Conservation (phyloP, 805 yeast species). For the Pichia exigua region DNA sequence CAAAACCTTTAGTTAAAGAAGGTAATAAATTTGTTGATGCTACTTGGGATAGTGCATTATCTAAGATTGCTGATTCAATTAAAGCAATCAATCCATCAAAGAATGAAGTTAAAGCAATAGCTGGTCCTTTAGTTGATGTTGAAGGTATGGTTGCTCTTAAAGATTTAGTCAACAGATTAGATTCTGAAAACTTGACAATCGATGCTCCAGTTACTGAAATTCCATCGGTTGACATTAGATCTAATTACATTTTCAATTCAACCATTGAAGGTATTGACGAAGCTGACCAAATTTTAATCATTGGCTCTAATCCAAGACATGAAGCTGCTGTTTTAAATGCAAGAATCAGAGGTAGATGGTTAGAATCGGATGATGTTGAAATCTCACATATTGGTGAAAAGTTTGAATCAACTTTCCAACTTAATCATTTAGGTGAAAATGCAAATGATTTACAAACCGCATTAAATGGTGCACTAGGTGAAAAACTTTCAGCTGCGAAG, state of each 20-base stretch:
- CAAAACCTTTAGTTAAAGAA: constrained; percentile 66
- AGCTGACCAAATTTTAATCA: constrained; percentile 71
- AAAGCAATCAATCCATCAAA: constrained; percentile 48
- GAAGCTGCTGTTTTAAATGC: constrained; percentile 87
- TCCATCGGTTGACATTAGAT: constrained; percentile 69
- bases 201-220: constrained; percentile 53
- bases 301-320: constrained; percentile 83
- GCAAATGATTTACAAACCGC: constrained; percentile 52
- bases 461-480: constrained; percentile 59
- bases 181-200: constrained; percentile 72
- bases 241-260: constrained; percentile 75
- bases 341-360: constrained; percentile 76
- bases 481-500: constrained; percentile 56
- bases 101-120: constrained; percentile 71
- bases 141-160: constrained; percentile 77
- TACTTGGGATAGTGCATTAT: constrained; percentile 82
- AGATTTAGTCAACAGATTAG: constrained; percentile 67
- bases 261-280: constrained; percentile 72
- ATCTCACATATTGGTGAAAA: constrained; percentile 66
- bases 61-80: constrained; percentile 58
- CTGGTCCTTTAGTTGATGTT: constrained; percentile 77
- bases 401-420: constrained; percentile 69
- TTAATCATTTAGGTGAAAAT: constrained; percentile 55
- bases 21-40: constrained; percentile 66
- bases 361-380: constrained; percentile 52